Conservation (phyloP, 352 stramenopile species). For the Phytopythium sindhum region DNA sequence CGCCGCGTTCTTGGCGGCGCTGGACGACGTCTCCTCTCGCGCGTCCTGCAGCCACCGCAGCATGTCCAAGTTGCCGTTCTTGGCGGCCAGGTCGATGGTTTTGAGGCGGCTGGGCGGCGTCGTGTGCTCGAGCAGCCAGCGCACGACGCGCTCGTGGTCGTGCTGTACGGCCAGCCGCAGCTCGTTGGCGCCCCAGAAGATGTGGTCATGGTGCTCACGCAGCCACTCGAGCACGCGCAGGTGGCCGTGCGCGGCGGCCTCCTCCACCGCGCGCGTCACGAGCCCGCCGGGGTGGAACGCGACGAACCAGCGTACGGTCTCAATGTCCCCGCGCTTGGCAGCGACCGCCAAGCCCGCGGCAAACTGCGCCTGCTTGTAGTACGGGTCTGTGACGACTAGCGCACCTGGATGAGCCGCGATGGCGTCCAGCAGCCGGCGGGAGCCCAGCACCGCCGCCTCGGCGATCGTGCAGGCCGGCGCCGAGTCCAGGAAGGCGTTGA, state of each 20-base stretch:
- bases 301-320: slow-evolving; percentile 6
- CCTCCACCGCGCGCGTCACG: slow-evolving; percentile 11
- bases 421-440: slow-evolving; percentile 12
- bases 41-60: slow-evolving; percentile 24
- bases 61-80: slow-evolving; percentile 27
- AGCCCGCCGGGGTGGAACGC: slow-evolving; percentile 9
- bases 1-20: slow-evolving; percentile 20
- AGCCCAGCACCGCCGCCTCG: slow-evolving; percentile 15
- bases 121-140: slow-evolving; percentile 25
- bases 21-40: slow-evolving; percentile 19
- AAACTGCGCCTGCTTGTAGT: slow-evolving; percentile 14
- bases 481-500: background rate
- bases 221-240: slow-evolving; percentile 13
- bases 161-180: slow-evolving; percentile 20
- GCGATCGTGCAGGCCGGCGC: slow-evolving; percentile 1
- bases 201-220: slow-evolving; percentile 10
- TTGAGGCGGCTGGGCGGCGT: slow-evolving; percentile 18
- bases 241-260: slow-evolving; percentile 8
- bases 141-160: slow-evolving; percentile 13
- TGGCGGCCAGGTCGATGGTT: slow-evolving; percentile 24
- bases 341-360: background rate
- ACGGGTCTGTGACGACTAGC: slow-evolving; percentile 1
- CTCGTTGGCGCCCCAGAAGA: slow-evolving; percentile 35
- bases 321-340: slow-evolving; percentile 1
- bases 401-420: background rate